Evolutionary conservation across 768 basidiomycete genomes (phyloP).

Genomic region (Boletus patriciae): DNA sequence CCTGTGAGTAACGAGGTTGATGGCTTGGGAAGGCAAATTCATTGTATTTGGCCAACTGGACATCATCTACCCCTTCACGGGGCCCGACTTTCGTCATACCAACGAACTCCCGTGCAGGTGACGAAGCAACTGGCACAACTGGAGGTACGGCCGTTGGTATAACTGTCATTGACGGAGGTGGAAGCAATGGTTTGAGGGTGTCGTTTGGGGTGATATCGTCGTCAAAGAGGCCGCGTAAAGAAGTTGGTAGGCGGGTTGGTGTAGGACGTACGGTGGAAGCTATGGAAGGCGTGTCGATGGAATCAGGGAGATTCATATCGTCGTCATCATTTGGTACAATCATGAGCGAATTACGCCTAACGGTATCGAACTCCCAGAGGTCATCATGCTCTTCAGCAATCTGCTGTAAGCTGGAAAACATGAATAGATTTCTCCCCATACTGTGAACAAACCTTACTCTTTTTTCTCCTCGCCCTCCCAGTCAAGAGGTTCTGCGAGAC

Average conservation of each 20-base stretch:
- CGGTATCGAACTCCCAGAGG: conserved; percentile 77
- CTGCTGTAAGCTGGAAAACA: conserved; percentile 18
- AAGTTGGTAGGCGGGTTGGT: conserved; percentile 65
- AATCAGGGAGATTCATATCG: conserved; percentile 16
- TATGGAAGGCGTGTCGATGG: conserved; percentile 14
- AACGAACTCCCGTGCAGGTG: conserved; percentile 38
- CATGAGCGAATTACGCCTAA: conserved; percentile 45
- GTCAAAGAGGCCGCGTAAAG: conserved; percentile 78
- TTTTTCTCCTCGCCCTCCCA: conserved; percentile 72
- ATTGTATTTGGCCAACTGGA: conserved; percentile 44
- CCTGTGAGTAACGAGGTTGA: conserved; percentile 58
- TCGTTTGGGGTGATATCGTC: conserved; percentile 46
- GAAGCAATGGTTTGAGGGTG: conserved; percentile 43
- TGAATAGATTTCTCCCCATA: conserved; percentile 8
- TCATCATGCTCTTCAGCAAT: conserved; percentile 34
- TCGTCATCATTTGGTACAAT: conserved; percentile 26
- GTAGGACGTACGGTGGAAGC: conserved; percentile 52
- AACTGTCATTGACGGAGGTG: conserved; percentile 24
- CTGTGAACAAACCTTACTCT: conserved; percentile 35
- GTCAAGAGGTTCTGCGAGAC: conserved; percentile 66
- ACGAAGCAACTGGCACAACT: conserved; percentile 30
- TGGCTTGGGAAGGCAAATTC: conserved; percentile 58
- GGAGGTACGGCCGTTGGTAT: conserved; percentile 30
- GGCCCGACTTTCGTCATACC: conserved; percentile 32
- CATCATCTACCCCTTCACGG: conserved; percentile 40